Base-by-base conservation (phyloP, 2,329 filamentous ascomycete species). In the Cytospora piceae region DNA sequence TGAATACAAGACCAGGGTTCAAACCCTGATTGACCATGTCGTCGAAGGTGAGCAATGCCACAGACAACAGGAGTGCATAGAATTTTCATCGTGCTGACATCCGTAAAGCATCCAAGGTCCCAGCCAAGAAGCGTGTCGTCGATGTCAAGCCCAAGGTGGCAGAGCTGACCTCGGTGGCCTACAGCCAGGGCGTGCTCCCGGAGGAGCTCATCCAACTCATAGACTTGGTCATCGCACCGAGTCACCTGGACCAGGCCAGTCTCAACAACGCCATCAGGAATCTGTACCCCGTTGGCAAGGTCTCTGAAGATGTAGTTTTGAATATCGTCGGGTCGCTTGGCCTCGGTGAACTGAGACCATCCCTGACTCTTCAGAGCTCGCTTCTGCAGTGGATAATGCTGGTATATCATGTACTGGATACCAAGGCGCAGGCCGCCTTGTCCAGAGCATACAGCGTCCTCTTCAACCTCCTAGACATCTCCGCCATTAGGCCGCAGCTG, bases 341-440 rank as follows among this genome's bases (percentile, higher is more conserved):
- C 4, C 89, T 93, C 72, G 92, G 91, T 72, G 86, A 87, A 74
- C 83, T 86, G 63, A 96, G 94, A 75, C 90, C 92, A 17, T 87
- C 89, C 17, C 82, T 91, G 54, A 81, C 84, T 54, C 85, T 91
- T 0, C 92, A 96, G 77, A 85, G 85, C 31, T 81, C 87, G 52
- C 80, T 96, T 59, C 77, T 96, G 68, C 89, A 86, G 77, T 96
- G 93, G 93, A 80, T 96, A 58, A 84, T 93, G 64, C 86, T 92
- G 77, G 84, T 92, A 4, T 88, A 94, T 72, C 89, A 93, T 70
- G 79, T 89, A 55, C 77, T 95, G 24, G 87, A 91, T 62, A 84
- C 87, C 51, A 59, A 54, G 51, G 66, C 66, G 5, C 83, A 85
- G 55, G 80, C 79, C 8, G 79, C 89, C 11, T 77, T 96, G 58